Evolutionary conservation across 306 rosid species (phyloP), one percentile per base, ranked within the genome.

Genomic region (Castanopsis chinensis): DNA sequence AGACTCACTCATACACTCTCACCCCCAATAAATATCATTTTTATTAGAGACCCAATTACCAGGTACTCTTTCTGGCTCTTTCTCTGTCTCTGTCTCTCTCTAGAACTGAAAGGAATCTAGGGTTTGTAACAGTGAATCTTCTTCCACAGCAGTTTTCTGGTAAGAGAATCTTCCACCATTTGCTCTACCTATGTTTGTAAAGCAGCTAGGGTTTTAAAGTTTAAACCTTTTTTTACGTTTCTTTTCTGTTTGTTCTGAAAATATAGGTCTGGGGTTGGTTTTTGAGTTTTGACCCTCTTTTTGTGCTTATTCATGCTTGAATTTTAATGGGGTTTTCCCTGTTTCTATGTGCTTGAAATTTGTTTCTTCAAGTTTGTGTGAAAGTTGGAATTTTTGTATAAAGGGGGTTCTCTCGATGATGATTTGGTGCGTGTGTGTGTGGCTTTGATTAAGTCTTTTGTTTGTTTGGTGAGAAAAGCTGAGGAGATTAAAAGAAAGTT

Each of bases 81-180:
- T 23, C 37, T 35, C 6, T 5, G 4, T 43, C 71, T 30, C 78
- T 79, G 70, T 71, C 81, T 58, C 54, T 69, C 28, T 70, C 75
- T 71, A 77, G 57, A 25, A 6, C 56, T 65, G 5, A 53, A 43
- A 77, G 83, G 75, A 88, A 81, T 88, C 89, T 91, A 89, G 97
- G 93, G 93, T 89, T 91, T 75, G 78, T 23, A 80, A 81, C 83
- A 81, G 88, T 86, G 90, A 86, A 75, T 85, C 86, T 86, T 68
- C 71, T 52, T 53, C 79, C 21, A 78, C 76, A 4, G 52, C 75
- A 60, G 20, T 65, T 71, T 32, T 20, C 35, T 70, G 71, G 80
- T 77, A 56, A 79, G 60, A 63, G 70, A 78, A 78, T 71, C 83
- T 81, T 54, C 49, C 49, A 18, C 68, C 20, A 71, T 19, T 82